phyloP scores from a whole-genome alignment of 78 protist species.

The Fonticula alba region DNA sequence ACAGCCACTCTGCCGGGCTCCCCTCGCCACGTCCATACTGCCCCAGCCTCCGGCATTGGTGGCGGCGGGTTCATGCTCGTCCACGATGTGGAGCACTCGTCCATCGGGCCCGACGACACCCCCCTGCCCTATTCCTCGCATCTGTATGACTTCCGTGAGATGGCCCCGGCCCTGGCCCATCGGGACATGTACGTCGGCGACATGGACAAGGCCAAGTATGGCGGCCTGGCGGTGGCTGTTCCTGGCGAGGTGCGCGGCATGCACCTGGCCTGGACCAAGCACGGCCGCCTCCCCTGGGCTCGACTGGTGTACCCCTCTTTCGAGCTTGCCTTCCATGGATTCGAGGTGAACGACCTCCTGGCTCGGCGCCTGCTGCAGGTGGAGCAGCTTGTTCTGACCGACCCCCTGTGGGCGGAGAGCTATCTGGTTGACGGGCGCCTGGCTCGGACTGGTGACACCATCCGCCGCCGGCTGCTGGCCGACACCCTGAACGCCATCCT shows the following conservation, averaged over 20 bases:
- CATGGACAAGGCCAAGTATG: background rate
- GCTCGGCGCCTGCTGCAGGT: background rate
- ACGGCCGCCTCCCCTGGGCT: slow-evolving; percentile 5
- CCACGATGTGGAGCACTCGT: background rate
- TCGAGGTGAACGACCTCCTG: background rate
- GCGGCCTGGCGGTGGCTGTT: slow-evolving; percentile 6
- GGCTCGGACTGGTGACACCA: background rate
- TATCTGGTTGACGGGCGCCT: background rate
- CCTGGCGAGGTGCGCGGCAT: slow-evolving; percentile 11
- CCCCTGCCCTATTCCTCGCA: background rate
- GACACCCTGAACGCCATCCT: background rate
- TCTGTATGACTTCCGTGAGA: slow-evolving; percentile 6
- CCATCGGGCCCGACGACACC: too few species aligned
- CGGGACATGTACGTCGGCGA: background rate
- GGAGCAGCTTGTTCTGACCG: background rate
- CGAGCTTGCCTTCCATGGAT: background rate
- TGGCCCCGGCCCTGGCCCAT: background rate
- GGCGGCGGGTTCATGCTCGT: background rate
- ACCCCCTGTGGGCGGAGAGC: background rate
- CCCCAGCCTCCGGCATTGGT: slow-evolving; percentile 14
- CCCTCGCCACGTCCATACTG: too few species aligned
- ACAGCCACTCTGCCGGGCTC: too few species aligned
- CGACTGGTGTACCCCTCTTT: background rate
- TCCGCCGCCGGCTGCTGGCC: background rate
- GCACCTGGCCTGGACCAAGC: background rate